Conservation (phyloP, 148 eudicot species). For the Rhododendron simsii region DNA sequence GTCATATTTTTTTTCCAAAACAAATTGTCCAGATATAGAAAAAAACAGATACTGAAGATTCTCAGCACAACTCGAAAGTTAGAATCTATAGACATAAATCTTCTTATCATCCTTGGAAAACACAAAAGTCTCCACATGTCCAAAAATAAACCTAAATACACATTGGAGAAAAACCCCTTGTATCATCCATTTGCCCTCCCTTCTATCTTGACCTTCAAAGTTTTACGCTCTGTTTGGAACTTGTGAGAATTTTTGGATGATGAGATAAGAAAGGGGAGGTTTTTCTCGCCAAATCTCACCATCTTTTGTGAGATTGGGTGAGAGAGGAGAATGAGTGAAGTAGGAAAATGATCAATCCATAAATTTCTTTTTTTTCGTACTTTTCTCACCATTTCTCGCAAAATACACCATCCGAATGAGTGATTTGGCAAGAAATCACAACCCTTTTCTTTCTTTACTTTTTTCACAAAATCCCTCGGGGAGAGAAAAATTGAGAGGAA, state of each 20-base stretch:
- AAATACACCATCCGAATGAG: background rate
- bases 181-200: background rate
- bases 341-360: background rate
- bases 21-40: background rate
- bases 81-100: background rate
- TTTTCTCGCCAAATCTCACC: no score
- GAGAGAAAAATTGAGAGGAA: background rate
- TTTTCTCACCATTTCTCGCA: background rate
- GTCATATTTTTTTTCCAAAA: background rate
- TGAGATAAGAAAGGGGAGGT: no score
- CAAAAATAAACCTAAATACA: background rate
- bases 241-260: no score
- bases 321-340: background rate
- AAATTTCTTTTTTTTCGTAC: background rate
- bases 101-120: no score
- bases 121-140: background rate
- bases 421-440: background rate
- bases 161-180: background rate
- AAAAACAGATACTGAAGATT: background rate
- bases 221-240: no score
- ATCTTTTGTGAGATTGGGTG: no score
- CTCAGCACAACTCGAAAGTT: background rate
- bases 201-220: background rate
- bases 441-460: background rate
- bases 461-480: background rate